Percentiles rank a stretch among this genome's conserved stretches.
Evolutionary conservation across 495 filamentous ascomycete species (phyloP).

Genomic region (Podospora fimiseda): DNA sequence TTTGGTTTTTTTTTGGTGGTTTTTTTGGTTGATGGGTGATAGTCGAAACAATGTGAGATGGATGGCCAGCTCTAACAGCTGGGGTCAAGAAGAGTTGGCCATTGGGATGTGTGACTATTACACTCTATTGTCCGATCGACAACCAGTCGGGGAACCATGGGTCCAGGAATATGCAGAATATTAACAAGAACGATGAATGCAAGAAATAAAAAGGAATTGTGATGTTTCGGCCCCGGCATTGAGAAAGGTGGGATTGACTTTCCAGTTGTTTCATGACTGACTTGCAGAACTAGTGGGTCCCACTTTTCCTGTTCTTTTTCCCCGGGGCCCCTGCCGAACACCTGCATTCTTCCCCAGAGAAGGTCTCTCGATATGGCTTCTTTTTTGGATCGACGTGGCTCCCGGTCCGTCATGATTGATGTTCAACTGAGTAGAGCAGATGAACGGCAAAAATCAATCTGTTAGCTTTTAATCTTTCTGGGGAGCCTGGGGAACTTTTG

Average conservation of each 20-base stretch:
- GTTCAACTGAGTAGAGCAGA: slow-evolving; percentile 10
- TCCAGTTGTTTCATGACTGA: slow-evolving; percentile 1
- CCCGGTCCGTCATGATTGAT: slow-evolving; percentile 12
- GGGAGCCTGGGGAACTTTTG: no score
- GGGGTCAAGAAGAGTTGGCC: neutral
- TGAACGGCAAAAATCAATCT: neutral
- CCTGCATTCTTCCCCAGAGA: no score
- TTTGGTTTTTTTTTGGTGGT: neutral
- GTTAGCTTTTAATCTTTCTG: no score
- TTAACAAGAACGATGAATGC: no score
- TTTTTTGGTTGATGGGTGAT: neutral
- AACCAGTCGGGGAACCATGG: no score
- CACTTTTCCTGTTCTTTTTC: neutral
- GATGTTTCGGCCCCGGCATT: neutral
- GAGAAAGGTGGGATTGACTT: neutral
- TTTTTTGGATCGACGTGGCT: neutral
- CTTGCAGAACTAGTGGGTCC: neutral
- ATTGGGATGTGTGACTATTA: no score
- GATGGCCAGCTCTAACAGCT: neutral
- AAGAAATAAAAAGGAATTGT: neutral
- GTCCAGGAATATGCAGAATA: neutral
- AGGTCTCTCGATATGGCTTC: no score
- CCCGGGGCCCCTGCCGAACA: neutral
- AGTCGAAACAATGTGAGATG: neutral
- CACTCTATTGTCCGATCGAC: no score